phyloP scores from a whole-genome alignment of 148 eudicot species.

The Chenopodium berlandieri region DNA sequence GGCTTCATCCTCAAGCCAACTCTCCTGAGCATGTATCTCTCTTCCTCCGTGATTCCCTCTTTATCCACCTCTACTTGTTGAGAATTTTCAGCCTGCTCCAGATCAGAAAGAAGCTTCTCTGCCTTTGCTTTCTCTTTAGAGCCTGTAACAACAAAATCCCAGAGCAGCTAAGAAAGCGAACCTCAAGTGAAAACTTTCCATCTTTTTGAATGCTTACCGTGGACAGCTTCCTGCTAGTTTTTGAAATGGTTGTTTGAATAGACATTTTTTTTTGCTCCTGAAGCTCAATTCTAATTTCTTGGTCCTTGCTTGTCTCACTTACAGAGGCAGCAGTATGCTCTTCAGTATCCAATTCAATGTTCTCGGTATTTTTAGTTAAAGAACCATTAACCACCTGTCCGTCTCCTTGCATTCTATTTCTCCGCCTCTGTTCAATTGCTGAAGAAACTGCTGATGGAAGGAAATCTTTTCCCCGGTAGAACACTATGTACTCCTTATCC shows the following conservation, averaged over 20 bases:
- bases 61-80: conserved; percentile 57
- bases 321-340: conserved; percentile 29
- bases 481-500: conserved; percentile 71
- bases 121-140: conserved; percentile 59
- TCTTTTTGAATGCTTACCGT: conserved; percentile 44
- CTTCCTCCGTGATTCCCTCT: conserved; percentile 97
- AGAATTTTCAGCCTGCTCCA: conserved; percentile 56
- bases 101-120: conserved; percentile 72
- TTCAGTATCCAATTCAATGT: conserved; percentile 17
- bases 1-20: conserved; percentile 94
- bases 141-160: conserved; percentile 39
- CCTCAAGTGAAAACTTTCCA: conserved; percentile 1
- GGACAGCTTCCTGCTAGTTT: conserved; percentile 60
- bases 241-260: conserved; percentile 44
- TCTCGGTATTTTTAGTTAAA: conserved; percentile 25
- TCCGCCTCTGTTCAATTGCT: conserved; percentile 82
- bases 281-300: conserved; percentile 24
- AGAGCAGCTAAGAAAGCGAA: conserved; percentile 23
- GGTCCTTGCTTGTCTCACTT: conserved; percentile 27
- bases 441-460: conserved; percentile 86
- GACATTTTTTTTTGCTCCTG: conserved; percentile 43
- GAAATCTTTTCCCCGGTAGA: conserved; percentile 96
- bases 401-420: conserved; percentile 30
- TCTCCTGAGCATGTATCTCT: conserved; percentile 86
- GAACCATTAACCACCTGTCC: conserved; percentile 31